Evolutionary conservation across 1,284 basidiomycete species (phyloP).

Genomic region (Ceratobasidium theobromae): DNA sequence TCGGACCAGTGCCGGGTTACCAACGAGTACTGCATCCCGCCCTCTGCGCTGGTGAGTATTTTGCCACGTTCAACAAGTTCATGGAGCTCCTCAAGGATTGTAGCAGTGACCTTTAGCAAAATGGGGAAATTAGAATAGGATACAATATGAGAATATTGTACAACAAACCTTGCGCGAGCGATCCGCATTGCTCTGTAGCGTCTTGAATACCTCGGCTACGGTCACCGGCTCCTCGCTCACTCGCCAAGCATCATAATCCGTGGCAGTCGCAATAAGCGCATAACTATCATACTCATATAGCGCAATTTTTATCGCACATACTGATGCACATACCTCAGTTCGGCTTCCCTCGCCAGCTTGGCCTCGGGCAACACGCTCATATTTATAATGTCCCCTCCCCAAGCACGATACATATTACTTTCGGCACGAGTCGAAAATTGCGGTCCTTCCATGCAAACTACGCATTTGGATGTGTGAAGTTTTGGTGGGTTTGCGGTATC

Average conservation of each 20-base stretch:
- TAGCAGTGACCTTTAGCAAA: slow-evolving; percentile 52
- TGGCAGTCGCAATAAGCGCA: slow-evolving; percentile 85
- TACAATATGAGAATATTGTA: slow-evolving; percentile 2
- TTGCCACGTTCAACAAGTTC: slow-evolving; percentile 54
- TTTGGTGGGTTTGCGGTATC: slow-evolving; percentile 35
- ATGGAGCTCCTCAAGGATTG: slow-evolving; percentile 78
- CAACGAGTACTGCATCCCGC: slow-evolving; percentile 81
- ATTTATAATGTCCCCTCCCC: slow-evolving; percentile 94
- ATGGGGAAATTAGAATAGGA: background rate
- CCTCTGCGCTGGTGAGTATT: slow-evolving; percentile 65
- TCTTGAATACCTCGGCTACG: slow-evolving; percentile 86
- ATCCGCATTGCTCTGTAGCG: slow-evolving; percentile 80
- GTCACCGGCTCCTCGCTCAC: slow-evolving; percentile 80
- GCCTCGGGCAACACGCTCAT: slow-evolving; percentile 96
- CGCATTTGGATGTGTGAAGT: slow-evolving; percentile 78
- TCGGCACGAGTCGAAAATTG: slow-evolving; percentile 95
- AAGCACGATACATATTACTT: slow-evolving; percentile 89
- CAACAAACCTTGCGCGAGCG: slow-evolving; percentile 68
- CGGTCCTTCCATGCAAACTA: slow-evolving; percentile 97
- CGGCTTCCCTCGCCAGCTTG: slow-evolving; percentile 93
- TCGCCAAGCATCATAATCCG: slow-evolving; percentile 91
- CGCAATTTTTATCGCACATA: background rate
- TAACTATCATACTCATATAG: slow-evolving; percentile 63
- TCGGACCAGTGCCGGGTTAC: slow-evolving; percentile 73
- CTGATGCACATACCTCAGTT: slow-evolving; percentile 70